Base-by-base conservation (phyloP, 305 asterid species). In the Caryopteris hybrid region DNA sequence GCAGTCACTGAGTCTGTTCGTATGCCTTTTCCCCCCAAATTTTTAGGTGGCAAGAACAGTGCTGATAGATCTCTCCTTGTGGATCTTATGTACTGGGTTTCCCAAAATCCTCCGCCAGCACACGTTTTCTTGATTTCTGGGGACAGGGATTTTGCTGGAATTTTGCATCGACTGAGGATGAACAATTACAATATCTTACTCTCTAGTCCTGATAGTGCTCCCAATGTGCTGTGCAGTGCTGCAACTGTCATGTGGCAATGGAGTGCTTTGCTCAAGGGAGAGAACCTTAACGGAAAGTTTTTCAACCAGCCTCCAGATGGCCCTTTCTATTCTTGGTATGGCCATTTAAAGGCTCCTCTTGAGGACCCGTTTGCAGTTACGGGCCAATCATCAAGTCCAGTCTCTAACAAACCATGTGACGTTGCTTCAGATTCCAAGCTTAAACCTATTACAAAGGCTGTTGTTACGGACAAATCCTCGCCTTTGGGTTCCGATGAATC, bases 271-370 rank as follows among this genome's bases (percentile, higher is more conserved):
- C 81, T 89, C 38, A 86, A 74, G 67, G 99, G 96, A 54, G 96
- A 89, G 76, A 73, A 81, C 45, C 88, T 91, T 43, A 18, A 72
- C 0, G 99, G 96, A 55, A 94, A 83, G 80, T 84, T 87, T 67
- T 91, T 85, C 78, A 94, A 94, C 80, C 96, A 86, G 73, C 99
- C 99, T 10, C 99, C 99, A 1, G 99, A 94, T 72, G 97, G 99
- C 61, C 96, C 90, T 0, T 81, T 84, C 63, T 77, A 83, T 74
- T 91, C 99, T 61, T 91, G 96, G 96, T 94, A 94, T 72, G 99
- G 96, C 54, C 85, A 85, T 70, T 87, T 73, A 76, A 89, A 60
- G 74, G 82, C 82, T 57, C 90, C 96, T 61, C 88, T 87, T 47
- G 90, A 84, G 80, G 88, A 87, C 54, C 95, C 97, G 22, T 91